Evolutionary conservation across 140 eudicot genomes (phyloP).

Genomic region (Stevia rebaudiana): DNA sequence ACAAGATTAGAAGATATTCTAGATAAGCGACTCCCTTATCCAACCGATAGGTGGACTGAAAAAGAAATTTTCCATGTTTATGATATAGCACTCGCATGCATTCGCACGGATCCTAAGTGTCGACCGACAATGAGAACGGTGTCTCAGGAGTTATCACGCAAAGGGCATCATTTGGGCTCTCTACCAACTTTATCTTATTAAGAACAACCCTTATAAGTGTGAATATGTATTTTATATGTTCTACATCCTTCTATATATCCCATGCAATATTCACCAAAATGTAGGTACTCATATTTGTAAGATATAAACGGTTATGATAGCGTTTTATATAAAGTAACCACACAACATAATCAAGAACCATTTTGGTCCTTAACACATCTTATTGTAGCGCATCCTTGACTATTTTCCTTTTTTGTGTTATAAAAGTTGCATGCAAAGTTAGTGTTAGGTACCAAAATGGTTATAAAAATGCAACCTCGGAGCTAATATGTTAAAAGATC

Average conservation of each 20-base stretch:
- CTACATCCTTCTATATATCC: not conserved
- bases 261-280: not conserved
- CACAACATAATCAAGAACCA: too few species aligned
- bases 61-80: not conserved
- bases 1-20: not conserved
- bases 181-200: not conserved
- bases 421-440: too few species aligned
- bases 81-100: conserved; percentile 12
- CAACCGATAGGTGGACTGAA: not conserved
- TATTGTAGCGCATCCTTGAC: too few species aligned
- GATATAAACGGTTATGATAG: not conserved
- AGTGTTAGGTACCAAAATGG: too few species aligned
- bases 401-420: too few species aligned
- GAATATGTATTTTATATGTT: not conserved
- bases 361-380: too few species aligned
- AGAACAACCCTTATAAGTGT: not conserved
- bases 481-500: too few species aligned
- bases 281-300: not conserved
- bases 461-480: too few species aligned
- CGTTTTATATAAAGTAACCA: not conserved
- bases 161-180: not conserved
- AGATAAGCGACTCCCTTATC: conserved; percentile 9
- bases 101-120: conserved; percentile 17
- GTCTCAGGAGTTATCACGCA: not conserved
- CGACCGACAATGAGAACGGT: conserved; percentile 25